A percentile compares a stretch with the other conserved stretches of the same genome.
Evolutionary conservation across 345 rosid genomes (phyloP).

Genomic region (Streptanthus diversifolius): DNA sequence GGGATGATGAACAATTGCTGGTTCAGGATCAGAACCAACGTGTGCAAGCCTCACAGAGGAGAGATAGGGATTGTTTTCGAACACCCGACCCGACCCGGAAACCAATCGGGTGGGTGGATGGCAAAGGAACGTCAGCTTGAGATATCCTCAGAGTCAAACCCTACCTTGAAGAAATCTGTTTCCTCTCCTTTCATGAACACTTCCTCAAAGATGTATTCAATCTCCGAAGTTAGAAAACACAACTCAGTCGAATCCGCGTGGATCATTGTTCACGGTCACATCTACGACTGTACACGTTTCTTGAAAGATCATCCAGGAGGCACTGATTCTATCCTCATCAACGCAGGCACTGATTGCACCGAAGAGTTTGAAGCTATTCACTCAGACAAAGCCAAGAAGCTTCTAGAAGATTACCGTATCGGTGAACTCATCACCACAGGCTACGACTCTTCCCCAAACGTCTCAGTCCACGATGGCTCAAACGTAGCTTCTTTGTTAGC

Average conservation of each 20-base stretch:
- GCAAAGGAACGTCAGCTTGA: conserved; percentile 74
- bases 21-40: conserved; percentile 78
- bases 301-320: conserved; percentile 95
- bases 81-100: conserved; percentile 88
- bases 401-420: conserved; percentile 70
- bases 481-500: conserved; percentile 39
- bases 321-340: conserved; percentile 72
- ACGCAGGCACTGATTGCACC: conserved; percentile 87
- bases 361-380: conserved; percentile 97
- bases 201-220: conserved; percentile 51
- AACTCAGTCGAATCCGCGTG: conserved; percentile 74
- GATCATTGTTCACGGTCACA: conserved; percentile 91
- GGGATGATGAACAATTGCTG: conserved; percentile 99
- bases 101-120: conserved; percentile 99
- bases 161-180: conserved; percentile 64
- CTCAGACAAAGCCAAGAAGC: conserved; percentile 80
- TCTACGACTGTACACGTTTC: conserved; percentile 89
- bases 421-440: conserved; percentile 63
- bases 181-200: conserved; percentile 95
- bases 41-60: conserved; percentile 76
- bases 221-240: conserved; percentile 67
- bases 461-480: conserved; percentile 62
- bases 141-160: conserved; percentile 46
- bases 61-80: conserved; percentile 93
- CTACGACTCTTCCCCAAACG: conserved; percentile 76